Evolutionary conservation across 2,329 filamentous ascomycete species (phyloP), one percentile per base, ranked within the genome.

Genomic region (Apiospora aurea): DNA sequence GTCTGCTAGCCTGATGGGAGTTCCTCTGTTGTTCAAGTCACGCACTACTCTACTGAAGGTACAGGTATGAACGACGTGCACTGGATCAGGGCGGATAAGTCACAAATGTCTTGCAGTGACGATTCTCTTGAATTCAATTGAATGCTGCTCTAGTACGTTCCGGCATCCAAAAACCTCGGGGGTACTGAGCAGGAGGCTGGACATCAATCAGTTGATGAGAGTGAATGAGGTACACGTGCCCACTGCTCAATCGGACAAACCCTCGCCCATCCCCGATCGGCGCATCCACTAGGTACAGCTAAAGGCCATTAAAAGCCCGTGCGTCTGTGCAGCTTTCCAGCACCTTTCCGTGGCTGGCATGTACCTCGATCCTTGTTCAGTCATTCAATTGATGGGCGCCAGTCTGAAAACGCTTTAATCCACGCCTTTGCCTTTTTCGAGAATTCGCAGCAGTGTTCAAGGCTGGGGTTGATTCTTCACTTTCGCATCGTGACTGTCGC

Each of bases 361-460:
- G 57, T 64, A 64, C 57, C 57, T 64, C n/a, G 18, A 64, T 64
- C 57, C 57, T 64, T 64, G 57, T 64, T 21, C 57, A 38, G 38
- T 61, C n/a, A n/a, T n/a, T 49, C 24, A 29, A 53, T 26, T 5
- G 18, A 49, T 8, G 10, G 41, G 10, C 41, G 49, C 49, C 49
- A 16, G 51, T 61, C 53, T 61, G 57, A 64, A 64, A 64, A 64
- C 57, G 57, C 57, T 64, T 64, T 64, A 64, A 41, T 64, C 57
- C 57, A 24, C 57, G 57, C 57, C 34, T 64, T 64, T 64, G 57
- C 57, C 57, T 64, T 41, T 61, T 64, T 64, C 29, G 57, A 64
- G 57, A 64, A 64, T 64, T 64, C 57, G 34, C 57, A 41, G 57
- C 21, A 38, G 4, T 4, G 53, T 64, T 64, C 57, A 41, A 64